These are phyloP conservation scores for Persicaria maculosa DNA, from an alignment of 148 eudicot genomes.

Conservation along the genomic window DNA sequence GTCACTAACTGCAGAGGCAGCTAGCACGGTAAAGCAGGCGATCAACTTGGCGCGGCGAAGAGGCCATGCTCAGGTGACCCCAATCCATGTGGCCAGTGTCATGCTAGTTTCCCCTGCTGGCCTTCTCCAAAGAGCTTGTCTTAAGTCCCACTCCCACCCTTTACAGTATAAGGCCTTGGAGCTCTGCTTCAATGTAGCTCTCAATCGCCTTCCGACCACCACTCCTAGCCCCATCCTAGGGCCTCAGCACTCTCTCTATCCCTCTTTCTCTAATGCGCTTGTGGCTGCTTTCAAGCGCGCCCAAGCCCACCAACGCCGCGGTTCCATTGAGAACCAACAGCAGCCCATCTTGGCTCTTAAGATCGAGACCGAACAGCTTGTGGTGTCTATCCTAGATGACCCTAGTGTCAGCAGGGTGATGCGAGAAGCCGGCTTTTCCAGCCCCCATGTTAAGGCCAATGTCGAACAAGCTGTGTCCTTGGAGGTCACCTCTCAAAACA, in stretches of 20 bases:
- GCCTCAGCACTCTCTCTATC: slow-evolving; percentile 23
- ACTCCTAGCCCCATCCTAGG: slow-evolving; percentile 36
- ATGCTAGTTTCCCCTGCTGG: slow-evolving; percentile 63
- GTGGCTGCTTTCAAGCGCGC: slow-evolving; percentile 78
- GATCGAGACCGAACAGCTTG: slow-evolving; percentile 75
- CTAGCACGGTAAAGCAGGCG: slow-evolving; percentile 66
- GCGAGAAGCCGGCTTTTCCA: slow-evolving; percentile 90
- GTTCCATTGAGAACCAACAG: slow-evolving; percentile 72
- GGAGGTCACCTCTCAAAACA: slow-evolving; percentile 27
- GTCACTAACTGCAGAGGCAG: slow-evolving; percentile 64
- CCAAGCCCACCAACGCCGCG: slow-evolving; percentile 84
- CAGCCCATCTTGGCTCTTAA: slow-evolving; percentile 68
- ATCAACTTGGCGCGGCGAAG: slow-evolving; percentile 58
- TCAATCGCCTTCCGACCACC: slow-evolving; percentile 45
- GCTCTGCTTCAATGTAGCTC: slow-evolving; percentile 37
- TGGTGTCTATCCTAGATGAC: slow-evolving; percentile 71
- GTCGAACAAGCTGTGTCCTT: slow-evolving; percentile 52
- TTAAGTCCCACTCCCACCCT: slow-evolving; percentile 43
- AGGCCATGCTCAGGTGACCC: slow-evolving; percentile 90
- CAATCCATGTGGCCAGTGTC: slow-evolving; percentile 76
- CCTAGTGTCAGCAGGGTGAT: slow-evolving; percentile 95
- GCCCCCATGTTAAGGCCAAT: slow-evolving; percentile 63
- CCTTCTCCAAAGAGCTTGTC: slow-evolving; percentile 48
- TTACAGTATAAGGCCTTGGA: slow-evolving; percentile 35
- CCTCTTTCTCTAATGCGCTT: slow-evolving; percentile 47